Percentiles rank a stretch among this genome's conserved stretches.
These are phyloP conservation scores for Venturia pyrina DNA, from an alignment of 2,329 filamentous ascomycete species.

Conservation along the genomic window DNA sequence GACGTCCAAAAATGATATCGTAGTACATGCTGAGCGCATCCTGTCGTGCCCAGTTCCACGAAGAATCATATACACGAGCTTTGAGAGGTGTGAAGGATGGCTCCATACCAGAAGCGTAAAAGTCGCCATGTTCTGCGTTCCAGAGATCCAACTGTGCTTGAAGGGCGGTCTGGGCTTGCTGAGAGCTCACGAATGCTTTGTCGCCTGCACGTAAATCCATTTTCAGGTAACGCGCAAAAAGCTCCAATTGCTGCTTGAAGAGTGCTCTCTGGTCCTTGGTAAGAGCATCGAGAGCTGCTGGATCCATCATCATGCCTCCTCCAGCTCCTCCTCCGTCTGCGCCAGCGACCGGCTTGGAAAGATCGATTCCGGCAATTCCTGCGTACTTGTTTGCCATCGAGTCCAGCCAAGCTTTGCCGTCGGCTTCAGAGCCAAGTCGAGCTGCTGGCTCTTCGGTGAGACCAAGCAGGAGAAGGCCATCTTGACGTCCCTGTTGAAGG, in stretches of 20 bases:
- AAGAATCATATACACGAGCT: slow-evolving; percentile 92
- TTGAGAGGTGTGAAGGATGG: slow-evolving; percentile 90
- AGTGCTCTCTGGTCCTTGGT: slow-evolving; percentile 93
- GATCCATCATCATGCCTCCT: slow-evolving; percentile 99
- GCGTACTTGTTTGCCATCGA: slow-evolving; percentile 86
- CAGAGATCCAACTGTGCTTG: slow-evolving; percentile 92
- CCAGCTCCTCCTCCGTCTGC: slow-evolving; percentile 62
- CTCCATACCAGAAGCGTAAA: slow-evolving; percentile 90
- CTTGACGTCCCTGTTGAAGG: slow-evolving; percentile 74
- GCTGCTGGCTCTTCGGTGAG: slow-evolving; percentile 87
- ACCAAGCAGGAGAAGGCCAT: slow-evolving; percentile 77
- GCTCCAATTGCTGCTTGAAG: slow-evolving; percentile 96
- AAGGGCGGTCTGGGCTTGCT: slow-evolving; percentile 76
- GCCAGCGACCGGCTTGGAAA: slow-evolving; percentile 62
- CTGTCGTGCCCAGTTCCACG: slow-evolving; percentile 98
- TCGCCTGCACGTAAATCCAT: slow-evolving; percentile 94
- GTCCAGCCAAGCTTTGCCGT: slow-evolving; percentile 89
- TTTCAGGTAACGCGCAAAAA: slow-evolving; percentile 92
- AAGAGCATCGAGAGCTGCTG: slow-evolving; percentile 87
- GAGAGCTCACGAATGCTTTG: slow-evolving; percentile 76
- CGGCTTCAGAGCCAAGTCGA: slow-evolving; percentile 78
- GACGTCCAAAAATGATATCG: slow-evolving; percentile 93
- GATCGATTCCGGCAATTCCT: slow-evolving; percentile 66
- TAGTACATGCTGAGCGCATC: slow-evolving; percentile 98
- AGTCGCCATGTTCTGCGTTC: slow-evolving; percentile 90